Conservation (phyloP, 176 grass and related monocot species). For the Avena atlantica region DNA sequence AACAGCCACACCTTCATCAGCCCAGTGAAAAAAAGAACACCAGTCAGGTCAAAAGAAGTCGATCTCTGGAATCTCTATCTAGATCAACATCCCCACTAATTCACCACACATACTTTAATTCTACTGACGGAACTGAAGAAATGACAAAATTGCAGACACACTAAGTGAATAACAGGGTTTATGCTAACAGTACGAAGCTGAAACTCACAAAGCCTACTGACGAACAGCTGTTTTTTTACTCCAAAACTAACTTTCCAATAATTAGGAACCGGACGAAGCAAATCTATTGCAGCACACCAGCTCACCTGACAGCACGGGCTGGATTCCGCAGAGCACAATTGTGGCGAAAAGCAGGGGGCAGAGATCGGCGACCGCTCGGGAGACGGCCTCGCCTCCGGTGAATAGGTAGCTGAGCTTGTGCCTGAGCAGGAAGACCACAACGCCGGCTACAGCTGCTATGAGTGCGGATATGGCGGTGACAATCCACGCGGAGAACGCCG, state of each 20-base stretch:
- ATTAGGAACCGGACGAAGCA: not conserved
- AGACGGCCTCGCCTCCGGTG: conserved; percentile 64
- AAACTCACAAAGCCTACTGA: too few relatives aligned
- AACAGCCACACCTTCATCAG: conserved; percentile 77
- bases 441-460: conserved; percentile 53
- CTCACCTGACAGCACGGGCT: conserved; percentile 87
- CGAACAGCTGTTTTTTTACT: too few relatives aligned
- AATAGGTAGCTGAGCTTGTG: conserved; percentile 92
- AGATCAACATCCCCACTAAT: too few relatives aligned
- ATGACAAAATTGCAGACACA: too few relatives aligned
- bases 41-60: too few relatives aligned
- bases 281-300: not conserved
- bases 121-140: too few relatives aligned
- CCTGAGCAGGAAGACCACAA: conserved; percentile 56
- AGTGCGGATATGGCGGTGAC: conserved; percentile 65
- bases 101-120: too few relatives aligned
- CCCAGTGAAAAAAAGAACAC: too few relatives aligned
- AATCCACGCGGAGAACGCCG: conserved; percentile 67
- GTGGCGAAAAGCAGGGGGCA: conserved; percentile 69
- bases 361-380: conserved; percentile 73
- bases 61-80: too few relatives aligned
- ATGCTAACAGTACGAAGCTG: too few relatives aligned
- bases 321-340: conserved; percentile 78
- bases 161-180: too few relatives aligned
- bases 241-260: not conserved